Evolutionary conservation across 345 rosid genomes (phyloP).

Genomic region (Noccaea caerulescens): DNA sequence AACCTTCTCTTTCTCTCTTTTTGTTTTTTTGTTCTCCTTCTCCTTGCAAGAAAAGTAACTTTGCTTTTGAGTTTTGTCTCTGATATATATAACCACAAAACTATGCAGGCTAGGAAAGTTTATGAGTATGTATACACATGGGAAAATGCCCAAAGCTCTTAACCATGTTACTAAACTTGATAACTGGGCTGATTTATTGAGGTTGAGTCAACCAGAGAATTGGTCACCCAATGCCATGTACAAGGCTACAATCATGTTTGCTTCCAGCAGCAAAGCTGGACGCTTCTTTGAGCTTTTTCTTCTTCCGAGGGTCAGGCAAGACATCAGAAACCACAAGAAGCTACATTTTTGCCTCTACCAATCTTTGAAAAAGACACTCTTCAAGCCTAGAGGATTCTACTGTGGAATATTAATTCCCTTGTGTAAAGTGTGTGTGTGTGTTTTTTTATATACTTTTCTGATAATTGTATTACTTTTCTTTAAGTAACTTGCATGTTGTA

Average conservation of each 20-base stretch:
- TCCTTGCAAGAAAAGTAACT: neutral
- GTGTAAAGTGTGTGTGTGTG: conserved; percentile 21
- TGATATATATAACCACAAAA: neutral
- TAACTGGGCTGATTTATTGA: conserved; percentile 8
- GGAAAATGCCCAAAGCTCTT: conserved; percentile 9
- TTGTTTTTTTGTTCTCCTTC: neutral
- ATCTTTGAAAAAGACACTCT: conserved; percentile 19
- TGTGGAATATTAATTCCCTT: neutral
- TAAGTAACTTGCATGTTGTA: neutral
- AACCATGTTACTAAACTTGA: neutral
- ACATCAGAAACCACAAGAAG: neutral
- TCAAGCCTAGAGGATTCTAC: conserved; percentile 15
- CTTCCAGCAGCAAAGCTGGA: conserved; percentile 2
- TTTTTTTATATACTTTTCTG: neutral
- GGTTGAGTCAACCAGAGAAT: conserved; percentile 12
- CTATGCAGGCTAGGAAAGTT: neutral
- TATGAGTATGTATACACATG: conserved; percentile 1
- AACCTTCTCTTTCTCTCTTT: neutral
- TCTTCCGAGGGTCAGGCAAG: conserved; percentile 28
- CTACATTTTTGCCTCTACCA: conserved; percentile 19
- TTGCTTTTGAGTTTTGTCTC: neutral
- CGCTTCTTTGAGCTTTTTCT: conserved; percentile 18
- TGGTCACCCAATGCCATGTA: conserved; percentile 1
- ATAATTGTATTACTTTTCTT: neutral
- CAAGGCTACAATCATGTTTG: conserved; percentile 21